Conservation (phyloP, 495 filamentous ascomycete species). For the Penicillium parvum region DNA sequence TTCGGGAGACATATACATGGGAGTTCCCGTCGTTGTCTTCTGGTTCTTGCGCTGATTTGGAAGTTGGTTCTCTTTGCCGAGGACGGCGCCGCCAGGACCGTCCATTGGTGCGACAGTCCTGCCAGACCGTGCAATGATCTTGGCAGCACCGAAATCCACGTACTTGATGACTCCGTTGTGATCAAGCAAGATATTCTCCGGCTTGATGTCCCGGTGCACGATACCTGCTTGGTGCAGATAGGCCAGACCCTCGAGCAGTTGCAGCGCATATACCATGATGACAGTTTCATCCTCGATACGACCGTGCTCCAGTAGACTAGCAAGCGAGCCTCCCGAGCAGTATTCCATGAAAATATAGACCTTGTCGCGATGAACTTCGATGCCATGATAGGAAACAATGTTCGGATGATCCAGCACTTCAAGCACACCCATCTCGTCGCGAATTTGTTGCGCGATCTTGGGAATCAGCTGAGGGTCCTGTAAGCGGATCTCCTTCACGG, state of each 20-base stretch:
- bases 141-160: slow-evolving; percentile 96
- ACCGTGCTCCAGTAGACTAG: slow-evolving; percentile 85
- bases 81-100: slow-evolving; percentile 41
- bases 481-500: slow-evolving; percentile 95
- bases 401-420: slow-evolving; percentile 96
- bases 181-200: slow-evolving; percentile 96
- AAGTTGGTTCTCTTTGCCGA: slow-evolving; percentile 29
- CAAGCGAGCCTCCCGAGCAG: slow-evolving; percentile 92
- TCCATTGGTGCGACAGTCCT: slow-evolving; percentile 69
- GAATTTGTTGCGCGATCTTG: slow-evolving; percentile 85
- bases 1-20: slow-evolving; percentile 99
- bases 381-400: slow-evolving; percentile 94
- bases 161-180: slow-evolving; percentile 99
- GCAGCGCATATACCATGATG: slow-evolving; percentile 94
- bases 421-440: slow-evolving; percentile 94
- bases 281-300: slow-evolving; percentile 98
- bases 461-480: slow-evolving; percentile 97
- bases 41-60: slow-evolving; percentile 57
- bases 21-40: slow-evolving; percentile 93
- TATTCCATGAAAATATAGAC: slow-evolving; percentile 99
- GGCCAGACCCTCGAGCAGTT: slow-evolving; percentile 90
- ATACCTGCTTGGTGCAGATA: slow-evolving; percentile 90
- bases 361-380: slow-evolving; percentile 96
- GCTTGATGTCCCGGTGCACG: slow-evolving; percentile 96
- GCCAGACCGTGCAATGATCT: slow-evolving; percentile 92